phyloP scores from a whole-genome alignment of 306 rosid species.

The Canavalia ensiformis region DNA sequence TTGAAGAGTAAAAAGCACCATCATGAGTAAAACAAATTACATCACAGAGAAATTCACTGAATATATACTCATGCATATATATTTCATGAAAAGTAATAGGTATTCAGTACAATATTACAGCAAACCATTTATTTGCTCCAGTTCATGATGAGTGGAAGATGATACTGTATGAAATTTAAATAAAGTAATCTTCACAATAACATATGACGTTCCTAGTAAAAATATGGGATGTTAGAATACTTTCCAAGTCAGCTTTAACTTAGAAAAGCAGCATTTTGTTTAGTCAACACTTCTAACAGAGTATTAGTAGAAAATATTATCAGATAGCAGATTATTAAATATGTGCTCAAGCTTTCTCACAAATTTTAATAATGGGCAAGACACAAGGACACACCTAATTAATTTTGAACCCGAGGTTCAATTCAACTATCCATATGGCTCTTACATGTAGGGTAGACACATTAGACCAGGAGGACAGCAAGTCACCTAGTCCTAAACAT shows the following conservation, averaged over 20 bases:
- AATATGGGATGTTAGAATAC: conserved; percentile 1
- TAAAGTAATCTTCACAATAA: neutral
- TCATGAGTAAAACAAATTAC: conserved; percentile 33
- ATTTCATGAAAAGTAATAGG: neutral
- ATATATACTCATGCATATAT: neutral
- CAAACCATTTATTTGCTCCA: conserved; percentile 2
- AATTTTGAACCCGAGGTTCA: conserved; percentile 1
- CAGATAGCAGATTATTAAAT: neutral
- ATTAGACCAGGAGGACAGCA: neutral
- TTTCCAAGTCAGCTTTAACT: neutral
- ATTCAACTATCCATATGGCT: conserved; percentile 8
- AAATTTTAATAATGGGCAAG: neutral
- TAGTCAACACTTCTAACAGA: conserved; percentile 4
- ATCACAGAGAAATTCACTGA: conserved; percentile 15
- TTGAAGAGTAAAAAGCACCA: conserved; percentile 39
- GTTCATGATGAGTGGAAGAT: conserved; percentile 9
- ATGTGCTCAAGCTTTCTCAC: conserved; percentile 1
- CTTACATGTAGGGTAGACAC: neutral
- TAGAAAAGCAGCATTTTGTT: neutral
- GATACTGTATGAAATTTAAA: neutral
- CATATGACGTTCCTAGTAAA: neutral
- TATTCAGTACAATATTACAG: conserved; percentile 5
- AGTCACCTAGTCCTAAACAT: neutral
- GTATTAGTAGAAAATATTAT: neutral
- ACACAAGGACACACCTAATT: neutral